Base-by-base conservation (phyloP, 2,329 filamentous ascomycete species). In the Ilyonectria sp. region DNA sequence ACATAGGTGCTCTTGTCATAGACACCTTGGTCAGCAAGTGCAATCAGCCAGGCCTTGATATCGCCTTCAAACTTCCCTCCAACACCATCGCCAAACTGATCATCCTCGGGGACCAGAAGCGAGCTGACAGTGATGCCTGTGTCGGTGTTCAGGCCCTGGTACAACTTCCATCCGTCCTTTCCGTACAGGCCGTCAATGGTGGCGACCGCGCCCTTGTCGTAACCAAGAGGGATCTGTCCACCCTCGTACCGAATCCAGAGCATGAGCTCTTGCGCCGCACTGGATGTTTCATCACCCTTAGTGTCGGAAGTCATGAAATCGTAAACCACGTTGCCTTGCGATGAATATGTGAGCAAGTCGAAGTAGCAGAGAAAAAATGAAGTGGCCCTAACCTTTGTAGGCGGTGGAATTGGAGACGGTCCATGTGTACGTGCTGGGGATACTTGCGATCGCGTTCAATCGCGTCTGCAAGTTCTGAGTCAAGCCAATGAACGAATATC, bases 271-370 rank as follows among this genome's bases (percentile, higher is more conserved):
- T 71, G 70, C 0, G 69, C 70, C 1, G 55, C 37, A 17, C 46
- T 63, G 0, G 70, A 68, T 0, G 58, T 69, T 21, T 52, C 50
- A 46, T 71, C 69, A 6, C 70, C 70, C 26, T 71, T 65, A 6
- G 70, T 68, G 44, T 71, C 70, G 0, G 60, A 71, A 4, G 70
- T 71, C 70, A 69, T 71, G 7, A 71, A 71, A 10, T 71, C 70
- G 21, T 71, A 71, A 4, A 71, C 70, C 6, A 71, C 69, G 13
- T 63, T 68, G 21, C 69, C 67, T 71, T 4, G 4, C 17, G 11
- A 40, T 1, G 15, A 23, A 26, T 3, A 15, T 8, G 9, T 44
- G 9, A 63, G 52, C 35, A 8, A 35, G 50, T 5, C 2, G 10
- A 15, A 23, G 9, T 21, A 8, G 13, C 33, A 17, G 8, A 15